phyloP scores from a whole-genome alignment of 176 grass and related monocot species.

The Stipa capillata region DNA sequence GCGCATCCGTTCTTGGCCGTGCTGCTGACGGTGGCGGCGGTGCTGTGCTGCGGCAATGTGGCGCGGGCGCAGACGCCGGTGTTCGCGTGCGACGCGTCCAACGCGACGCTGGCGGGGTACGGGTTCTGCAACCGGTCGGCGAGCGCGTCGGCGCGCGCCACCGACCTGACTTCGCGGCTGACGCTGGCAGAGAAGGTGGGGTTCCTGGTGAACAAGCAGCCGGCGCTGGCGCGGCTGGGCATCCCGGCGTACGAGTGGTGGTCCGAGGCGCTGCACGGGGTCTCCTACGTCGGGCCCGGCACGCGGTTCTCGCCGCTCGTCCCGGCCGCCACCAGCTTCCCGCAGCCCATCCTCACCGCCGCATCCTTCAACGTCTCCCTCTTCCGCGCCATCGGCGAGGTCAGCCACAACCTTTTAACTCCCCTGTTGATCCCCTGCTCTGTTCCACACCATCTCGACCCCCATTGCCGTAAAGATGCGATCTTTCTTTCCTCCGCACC shows the following conservation, averaged over 20 bases:
- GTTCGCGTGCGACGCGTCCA: constrained; percentile 82
- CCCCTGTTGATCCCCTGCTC: too few relatives aligned
- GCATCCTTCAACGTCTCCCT: constrained; percentile 85
- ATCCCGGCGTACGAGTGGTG: constrained; percentile 97
- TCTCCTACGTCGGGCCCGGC: constrained; percentile 78
- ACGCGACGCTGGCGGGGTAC: constrained; percentile 26
- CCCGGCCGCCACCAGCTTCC: constrained; percentile 89
- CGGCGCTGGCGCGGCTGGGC: constrained; percentile 63
- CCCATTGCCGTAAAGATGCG: not conserved
- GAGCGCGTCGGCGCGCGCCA: constrained; percentile 28
- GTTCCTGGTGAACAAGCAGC: constrained; percentile 71
- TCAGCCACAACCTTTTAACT: not conserved
- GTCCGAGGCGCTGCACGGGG: constrained; percentile 96
- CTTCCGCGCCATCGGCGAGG: constrained; percentile 77
- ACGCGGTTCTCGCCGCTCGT: constrained; percentile 64
- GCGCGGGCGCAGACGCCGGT: constrained; percentile 40
- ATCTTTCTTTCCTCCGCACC: not conserved
- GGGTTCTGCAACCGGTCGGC: constrained; percentile 66
- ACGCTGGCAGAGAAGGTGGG: constrained; percentile 81
- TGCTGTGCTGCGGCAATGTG: not conserved
- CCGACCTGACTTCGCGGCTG: constrained; percentile 54
- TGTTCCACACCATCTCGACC: too few relatives aligned
- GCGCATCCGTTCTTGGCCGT: not conserved
- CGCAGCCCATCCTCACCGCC: constrained; percentile 80
- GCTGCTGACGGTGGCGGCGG: too few relatives aligned